Evolutionary conservation across 306 rosid species (phyloP), one percentile per base, ranked within the genome.

Genomic region (Pterocarpus santalinus): DNA sequence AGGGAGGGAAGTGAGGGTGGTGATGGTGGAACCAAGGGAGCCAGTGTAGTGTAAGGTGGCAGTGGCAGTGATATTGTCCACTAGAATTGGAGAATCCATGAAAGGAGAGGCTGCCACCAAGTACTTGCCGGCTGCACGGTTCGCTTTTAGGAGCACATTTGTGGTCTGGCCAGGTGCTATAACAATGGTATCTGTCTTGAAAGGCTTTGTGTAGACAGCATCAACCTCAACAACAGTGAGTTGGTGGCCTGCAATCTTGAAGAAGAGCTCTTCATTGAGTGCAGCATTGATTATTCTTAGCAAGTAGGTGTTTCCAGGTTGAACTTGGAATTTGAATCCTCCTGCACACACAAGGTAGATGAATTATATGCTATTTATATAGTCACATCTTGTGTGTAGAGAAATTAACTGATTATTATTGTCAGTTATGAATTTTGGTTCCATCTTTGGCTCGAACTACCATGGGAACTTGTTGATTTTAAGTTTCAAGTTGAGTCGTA

Each of bases 151-250:
- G 56, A 94, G 97, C 17, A 86, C 95, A 65, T 89, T 94, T 65
- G 98, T 92, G 67, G 98, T 94, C 41, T 94, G 98, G 36, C 98
- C 98, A 1, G 98, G 98, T 41, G 95, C 90, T 61, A 94, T 92
- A n/a, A 92, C 80, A 7, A 94, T 49, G 62, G 92, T 89, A 78
- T 87, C 81, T 0, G 93, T 90, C 67, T 80, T 80, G 65, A 94
- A 89, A 13, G 97, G 97, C 41, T 94, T 94, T 68, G 95, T 94
- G 88, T 94, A 94, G 5, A 72, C 72, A 0, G 97, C 98, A 69
- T 94, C 98, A 10, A 94, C 98, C 80, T 94, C 98, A 5, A 94
- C 95, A 0, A 94, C 90, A 0, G 91, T 90, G 62, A 94, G 34
- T 72, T 82, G 56, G 81, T 94, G 98, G 41, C 88, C 90, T 2